Conservation (phyloP, 1,284 basidiomycete species). For the Moniliophthora roreri region DNA sequence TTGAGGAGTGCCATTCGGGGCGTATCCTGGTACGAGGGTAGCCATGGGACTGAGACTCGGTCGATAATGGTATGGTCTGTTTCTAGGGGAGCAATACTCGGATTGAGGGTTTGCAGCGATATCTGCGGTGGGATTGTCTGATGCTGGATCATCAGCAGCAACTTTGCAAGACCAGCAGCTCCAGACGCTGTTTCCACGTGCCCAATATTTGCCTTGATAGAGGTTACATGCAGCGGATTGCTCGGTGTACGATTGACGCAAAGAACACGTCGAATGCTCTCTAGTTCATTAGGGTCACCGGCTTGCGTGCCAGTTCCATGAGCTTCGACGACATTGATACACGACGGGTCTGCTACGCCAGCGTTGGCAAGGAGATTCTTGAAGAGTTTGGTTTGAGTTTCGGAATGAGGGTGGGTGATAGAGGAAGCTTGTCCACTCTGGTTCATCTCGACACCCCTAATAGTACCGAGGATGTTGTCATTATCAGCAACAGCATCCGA, state of each 20-base stretch:
- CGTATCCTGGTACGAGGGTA: constrained; percentile 25
- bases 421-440: constrained; percentile 63
- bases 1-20: constrained; percentile 59
- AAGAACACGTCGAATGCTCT: constrained; percentile 59
- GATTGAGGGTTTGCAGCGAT: constrained; percentile 56
- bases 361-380: constrained; percentile 44
- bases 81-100: constrained; percentile 47
- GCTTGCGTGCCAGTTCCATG: constrained; percentile 73
- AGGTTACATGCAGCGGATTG: constrained; percentile 62
- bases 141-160: constrained; percentile 65
- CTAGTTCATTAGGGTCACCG: constrained; percentile 64
- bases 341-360: constrained; percentile 37
- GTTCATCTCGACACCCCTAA: constrained; percentile 66
- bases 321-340: constrained; percentile 64
- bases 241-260: constrained; percentile 33
- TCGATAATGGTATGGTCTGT: constrained; percentile 52
- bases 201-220: constrained; percentile 70
- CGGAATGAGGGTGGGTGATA: constrained; percentile 68
- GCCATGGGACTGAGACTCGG: constrained; percentile 41
- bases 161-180: constrained; percentile 67
- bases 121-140: constrained; percentile 57
- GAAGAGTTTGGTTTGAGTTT: constrained; percentile 57
- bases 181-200: constrained; percentile 76
- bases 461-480: constrained; percentile 64
- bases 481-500: constrained; percentile 61